Base-by-base conservation (phyloP, 441 rosid species). In the Lepidium campestre region DNA sequence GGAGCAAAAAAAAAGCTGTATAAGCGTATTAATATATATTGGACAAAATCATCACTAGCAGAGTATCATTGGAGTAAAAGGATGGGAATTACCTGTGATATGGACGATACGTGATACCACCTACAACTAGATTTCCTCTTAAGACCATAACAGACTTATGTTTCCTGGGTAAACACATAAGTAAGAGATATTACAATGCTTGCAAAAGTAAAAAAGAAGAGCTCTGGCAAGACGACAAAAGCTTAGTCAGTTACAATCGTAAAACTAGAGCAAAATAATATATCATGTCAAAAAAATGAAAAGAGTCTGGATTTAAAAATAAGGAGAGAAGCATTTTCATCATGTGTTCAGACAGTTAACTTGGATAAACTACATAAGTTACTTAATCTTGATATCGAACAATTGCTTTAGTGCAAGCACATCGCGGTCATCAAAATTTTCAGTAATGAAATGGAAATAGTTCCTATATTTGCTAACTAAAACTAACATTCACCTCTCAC, bases 61-160 rank as follows among this genome's bases (percentile, higher is more conserved):
- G 64, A 40, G 6, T 29, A 27, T 32, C 34, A 34, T 2, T 32
- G 39, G 37, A 27, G 56, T 46, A 5, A 54, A 35, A 35, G 10
- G 34, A 19, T 15, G 52, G 61, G 27, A 57, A 31, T 64, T 67
- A 92, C 99, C 96, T 92, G 77, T 45, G 69, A 83, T 92, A 90
- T 45, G 99, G 99, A 67, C 98, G 97, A 81, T 92, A 95, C 3
- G 99, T 95, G 81, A 95, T 92, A 56, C 99, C 98, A 55, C 99
- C 99, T 75, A 90, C 98, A 42, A 90, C 99, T 22, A 60, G 82
- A 84, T 83, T 89, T 12, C 82, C 78, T 65, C 99, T 82, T 71
- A 92, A 87, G 74, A 95, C 95, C 99, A 95, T 95, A 57, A 95
- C 90, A 12, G 98, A 95, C 73, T 90, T 95, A 70, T 95, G 99